Base-by-base conservation (phyloP, 2,329 filamentous ascomycete species). In the Colletotrichum simmondsii region DNA sequence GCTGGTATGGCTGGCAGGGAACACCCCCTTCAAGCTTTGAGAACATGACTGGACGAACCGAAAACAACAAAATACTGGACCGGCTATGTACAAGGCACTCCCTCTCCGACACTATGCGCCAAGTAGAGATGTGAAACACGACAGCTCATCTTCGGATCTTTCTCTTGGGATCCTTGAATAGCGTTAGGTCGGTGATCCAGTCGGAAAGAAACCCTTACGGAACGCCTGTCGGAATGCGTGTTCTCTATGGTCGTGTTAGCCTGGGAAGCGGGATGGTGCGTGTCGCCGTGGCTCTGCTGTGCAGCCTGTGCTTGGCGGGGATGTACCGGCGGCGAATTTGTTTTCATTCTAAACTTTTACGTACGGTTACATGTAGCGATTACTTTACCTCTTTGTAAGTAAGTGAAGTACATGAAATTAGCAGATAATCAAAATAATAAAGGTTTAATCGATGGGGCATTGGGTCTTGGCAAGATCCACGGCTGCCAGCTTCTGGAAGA, bases 261-360 rank as follows among this genome's bases (percentile, higher is more conserved):
- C 32, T 35, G 4, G 11, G 58, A 24, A 8, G 49, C 24, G 26
- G 37, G 16, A 12, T 46, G 19, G 14, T 65, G 66, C 66, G 71
- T 65, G 69, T 72, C 58, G n/a, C 46, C 42, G 71, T 71, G 71
- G 71, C 71, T 71, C 71, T 73, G 66, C 49, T 42, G 14, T 26
- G 24, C 24, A 26, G 24, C 24, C 24, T 26, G 24, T 32, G 37
- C 71, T 73, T 73, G 71, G 71, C 71, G 71, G 66, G 54, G 56
- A 71, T 73, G 16, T 56, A 56, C 71, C 67, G 56, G 56, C 46
- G 46, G 65, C 65, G 60, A 60, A 32, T 69, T 64, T 42, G 56
- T 65, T 22, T 69, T 59, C 24, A 3, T 26, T 26, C 24, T 19
- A 19, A 19, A 42, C 2, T 42, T 42, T 42, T 8, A 42, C 37